Conservation (phyloP, 176 grass and related monocot genomes). For the Paspalum vaginatum region DNA sequence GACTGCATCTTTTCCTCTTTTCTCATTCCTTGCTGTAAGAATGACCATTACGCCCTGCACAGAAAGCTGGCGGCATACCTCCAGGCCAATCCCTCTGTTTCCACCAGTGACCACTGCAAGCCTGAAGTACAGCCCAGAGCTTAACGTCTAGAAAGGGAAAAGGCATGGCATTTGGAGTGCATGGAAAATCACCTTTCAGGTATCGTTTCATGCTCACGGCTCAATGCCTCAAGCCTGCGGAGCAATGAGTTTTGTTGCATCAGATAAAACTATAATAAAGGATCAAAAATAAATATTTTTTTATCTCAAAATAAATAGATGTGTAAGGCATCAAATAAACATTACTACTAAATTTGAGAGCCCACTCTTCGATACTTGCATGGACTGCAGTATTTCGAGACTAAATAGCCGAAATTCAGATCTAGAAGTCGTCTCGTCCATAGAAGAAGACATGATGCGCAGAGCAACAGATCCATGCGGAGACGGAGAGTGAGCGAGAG, state of each 20-base stretch:
- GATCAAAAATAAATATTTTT: background rate
- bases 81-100: constrained; percentile 69
- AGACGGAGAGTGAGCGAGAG: too few relatives aligned
- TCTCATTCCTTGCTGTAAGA: constrained; percentile 73
- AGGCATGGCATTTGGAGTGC: background rate
- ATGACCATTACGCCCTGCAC: constrained; percentile 51
- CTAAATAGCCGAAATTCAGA: too few relatives aligned
- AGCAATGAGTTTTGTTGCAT: constrained; percentile 1
- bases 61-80: constrained; percentile 62
- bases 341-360: too few relatives aligned
- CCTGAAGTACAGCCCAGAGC: constrained; percentile 12
- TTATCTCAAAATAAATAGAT: too few relatives aligned
- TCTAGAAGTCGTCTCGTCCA: too few relatives aligned
- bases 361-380: too few relatives aligned
- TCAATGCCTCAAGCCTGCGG: constrained; percentile 5
- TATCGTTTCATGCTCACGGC: background rate
- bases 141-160: background rate
- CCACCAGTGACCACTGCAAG: constrained; percentile 74
- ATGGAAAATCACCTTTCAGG: constrained; percentile 33
- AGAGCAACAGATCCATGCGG: too few relatives aligned
- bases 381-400: too few relatives aligned
- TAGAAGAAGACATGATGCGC: too few relatives aligned
- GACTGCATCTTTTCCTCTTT: constrained; percentile 41
- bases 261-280: background rate
- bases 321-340: too few relatives aligned